Evolutionary conservation across 2,329 filamentous ascomycete genomes (phyloP).

Genomic region (Chaetomium sp.): DNA sequence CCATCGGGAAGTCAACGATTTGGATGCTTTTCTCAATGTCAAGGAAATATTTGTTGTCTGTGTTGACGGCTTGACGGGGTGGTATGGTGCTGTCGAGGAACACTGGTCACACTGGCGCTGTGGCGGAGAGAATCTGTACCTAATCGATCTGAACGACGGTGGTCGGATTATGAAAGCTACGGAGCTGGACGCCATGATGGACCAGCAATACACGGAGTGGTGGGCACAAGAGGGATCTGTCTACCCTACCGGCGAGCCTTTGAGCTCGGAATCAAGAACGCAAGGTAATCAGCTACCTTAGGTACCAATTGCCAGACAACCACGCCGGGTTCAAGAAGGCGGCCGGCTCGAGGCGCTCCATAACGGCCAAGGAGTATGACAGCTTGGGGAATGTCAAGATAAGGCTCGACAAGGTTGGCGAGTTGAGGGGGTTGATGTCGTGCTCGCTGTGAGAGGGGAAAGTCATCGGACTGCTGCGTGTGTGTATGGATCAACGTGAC

Average conservation of each 20-base stretch:
- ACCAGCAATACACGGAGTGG: neutral
- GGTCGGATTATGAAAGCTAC: conserved; percentile 7
- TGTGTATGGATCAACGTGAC: too few species aligned
- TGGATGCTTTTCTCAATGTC: conserved; percentile 13
- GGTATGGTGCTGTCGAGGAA: neutral
- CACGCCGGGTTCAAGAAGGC: too few species aligned
- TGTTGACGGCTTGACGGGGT: neutral
- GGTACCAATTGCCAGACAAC: too few species aligned
- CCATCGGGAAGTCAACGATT: neutral
- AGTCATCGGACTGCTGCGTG: too few species aligned
- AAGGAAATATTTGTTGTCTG: conserved; percentile 14
- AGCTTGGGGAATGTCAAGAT: too few species aligned
- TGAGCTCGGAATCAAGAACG: neutral
- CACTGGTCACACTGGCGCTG: neutral
- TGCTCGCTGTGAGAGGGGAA: too few species aligned
- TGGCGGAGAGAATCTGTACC: conserved; percentile 8
- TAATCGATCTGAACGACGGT: neutral
- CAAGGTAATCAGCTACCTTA: neutral
- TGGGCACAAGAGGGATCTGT: neutral
- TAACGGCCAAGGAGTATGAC: too few species aligned
- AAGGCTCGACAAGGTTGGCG: too few species aligned
- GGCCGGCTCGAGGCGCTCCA: too few species aligned
- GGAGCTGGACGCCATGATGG: conserved; percentile 16
- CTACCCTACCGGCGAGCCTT: neutral
- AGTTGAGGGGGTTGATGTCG: too few species aligned